Percentiles rank a stretch among this genome's conserved stretches.
phyloP scores from a whole-genome alignment of 73 alveolate species.

The Tetrahymena malaccensis region DNA sequence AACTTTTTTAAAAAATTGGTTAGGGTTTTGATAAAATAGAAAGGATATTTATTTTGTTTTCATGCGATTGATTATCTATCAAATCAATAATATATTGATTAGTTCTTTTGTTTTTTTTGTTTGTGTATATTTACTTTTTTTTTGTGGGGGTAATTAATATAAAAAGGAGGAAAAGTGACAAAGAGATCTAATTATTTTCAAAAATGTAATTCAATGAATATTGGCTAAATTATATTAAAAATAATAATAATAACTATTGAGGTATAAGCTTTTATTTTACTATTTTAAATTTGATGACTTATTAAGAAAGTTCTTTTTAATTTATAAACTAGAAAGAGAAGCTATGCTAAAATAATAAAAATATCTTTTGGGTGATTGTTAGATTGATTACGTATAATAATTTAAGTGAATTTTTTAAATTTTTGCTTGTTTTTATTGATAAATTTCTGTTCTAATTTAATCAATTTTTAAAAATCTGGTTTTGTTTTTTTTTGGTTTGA shows the following conservation, averaged over 20 bases:
- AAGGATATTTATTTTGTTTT: neutral
- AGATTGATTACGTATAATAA: too few species aligned
- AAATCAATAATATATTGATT: too few species aligned
- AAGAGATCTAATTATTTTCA: neutral
- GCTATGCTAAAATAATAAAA: neutral
- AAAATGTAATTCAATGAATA: neutral
- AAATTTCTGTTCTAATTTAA: neutral
- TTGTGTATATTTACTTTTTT: too few species aligned
- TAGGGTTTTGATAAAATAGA: neutral
- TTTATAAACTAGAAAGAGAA: neutral
- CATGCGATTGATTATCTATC: too few species aligned
- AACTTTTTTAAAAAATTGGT: neutral
- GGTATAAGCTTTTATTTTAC: too few species aligned
- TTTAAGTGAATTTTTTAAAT: neutral
- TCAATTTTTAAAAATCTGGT: neutral
- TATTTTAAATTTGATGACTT: too few species aligned
- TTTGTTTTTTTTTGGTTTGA: too few species aligned
- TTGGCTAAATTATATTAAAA: neutral
- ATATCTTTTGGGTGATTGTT: too few species aligned
- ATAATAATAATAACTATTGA: too few species aligned
- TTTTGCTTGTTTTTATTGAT: neutral
- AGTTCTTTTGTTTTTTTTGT: neutral
- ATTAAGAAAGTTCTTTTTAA: too few species aligned
- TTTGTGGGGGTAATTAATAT: neutral
- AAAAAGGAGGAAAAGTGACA: neutral